phyloP scores from a whole-genome alignment of 768 basidiomycete genomes.

The Macrocybe gigantea region DNA sequence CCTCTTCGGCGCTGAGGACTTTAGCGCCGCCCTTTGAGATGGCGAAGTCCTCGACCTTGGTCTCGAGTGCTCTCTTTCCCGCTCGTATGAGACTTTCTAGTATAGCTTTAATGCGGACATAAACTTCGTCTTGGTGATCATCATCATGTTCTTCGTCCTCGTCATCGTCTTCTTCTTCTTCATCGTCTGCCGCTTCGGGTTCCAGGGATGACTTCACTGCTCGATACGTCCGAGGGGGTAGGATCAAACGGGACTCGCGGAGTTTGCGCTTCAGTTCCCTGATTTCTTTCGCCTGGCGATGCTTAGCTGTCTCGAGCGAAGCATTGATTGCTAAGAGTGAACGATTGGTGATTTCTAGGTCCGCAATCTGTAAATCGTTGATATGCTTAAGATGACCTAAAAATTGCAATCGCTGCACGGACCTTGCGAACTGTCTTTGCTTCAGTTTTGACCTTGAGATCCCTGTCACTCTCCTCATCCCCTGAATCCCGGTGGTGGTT shows the following conservation, averaged over 20 bases:
- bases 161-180: slow-evolving; percentile 44
- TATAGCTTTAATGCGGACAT: slow-evolving; percentile 56
- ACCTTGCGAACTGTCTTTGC: slow-evolving; percentile 91
- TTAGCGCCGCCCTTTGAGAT: slow-evolving; percentile 42
- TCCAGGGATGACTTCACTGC: slow-evolving; percentile 47
- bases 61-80: slow-evolving; percentile 59
- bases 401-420: slow-evolving; percentile 7
- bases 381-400: neutral
- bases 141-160: slow-evolving; percentile 40
- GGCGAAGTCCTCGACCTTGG: slow-evolving; percentile 43
- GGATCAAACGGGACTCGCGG: slow-evolving; percentile 73
- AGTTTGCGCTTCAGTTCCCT: slow-evolving; percentile 77
- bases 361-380: slow-evolving; percentile 61
- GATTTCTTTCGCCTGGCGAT: slow-evolving; percentile 79
- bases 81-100: slow-evolving; percentile 56
- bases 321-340: slow-evolving; percentile 84
- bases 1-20: slow-evolving; percentile 70
- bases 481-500: slow-evolving; percentile 20
- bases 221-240: slow-evolving; percentile 61
- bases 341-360: slow-evolving; percentile 85
- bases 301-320: slow-evolving; percentile 73
- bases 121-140: slow-evolving; percentile 45
- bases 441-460: slow-evolving; percentile 56
- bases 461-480: slow-evolving; percentile 23
- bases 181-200: slow-evolving; percentile 35